These are phyloP conservation scores for Tilletiopsis washingtonensis DNA, from an alignment of 1,284 basidiomycete species.

Conservation along the genomic window DNA sequence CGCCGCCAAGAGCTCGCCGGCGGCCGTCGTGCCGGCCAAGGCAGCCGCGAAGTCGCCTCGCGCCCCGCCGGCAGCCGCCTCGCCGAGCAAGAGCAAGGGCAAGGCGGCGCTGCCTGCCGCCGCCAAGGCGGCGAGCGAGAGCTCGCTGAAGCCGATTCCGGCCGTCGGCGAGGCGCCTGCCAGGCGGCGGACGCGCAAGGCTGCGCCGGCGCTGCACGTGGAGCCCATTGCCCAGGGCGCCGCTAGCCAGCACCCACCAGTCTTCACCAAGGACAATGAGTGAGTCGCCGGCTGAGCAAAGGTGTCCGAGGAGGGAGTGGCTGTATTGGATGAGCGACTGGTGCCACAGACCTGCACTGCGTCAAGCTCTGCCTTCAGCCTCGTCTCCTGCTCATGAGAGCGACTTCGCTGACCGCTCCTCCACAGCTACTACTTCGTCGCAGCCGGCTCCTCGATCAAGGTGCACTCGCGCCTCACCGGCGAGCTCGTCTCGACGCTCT, in stretches of 20 bases:
- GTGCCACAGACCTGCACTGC: not conserved
- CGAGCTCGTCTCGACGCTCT: slow-evolving; percentile 40
- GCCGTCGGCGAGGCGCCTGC: no score
- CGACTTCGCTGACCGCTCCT: not conserved
- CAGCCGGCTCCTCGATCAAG: slow-evolving; percentile 28
- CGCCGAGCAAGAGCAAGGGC: no score
- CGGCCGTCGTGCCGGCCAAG: no score
- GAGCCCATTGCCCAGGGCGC: not conserved
- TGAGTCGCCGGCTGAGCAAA: not conserved
- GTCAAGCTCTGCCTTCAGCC: not conserved
- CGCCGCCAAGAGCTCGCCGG: no score
- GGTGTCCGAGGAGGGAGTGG: not conserved
- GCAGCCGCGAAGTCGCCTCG: no score
- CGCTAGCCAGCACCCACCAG: not conserved
- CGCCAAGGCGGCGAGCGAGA: no score
- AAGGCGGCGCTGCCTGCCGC: no score
- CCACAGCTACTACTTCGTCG: slow-evolving; percentile 34
- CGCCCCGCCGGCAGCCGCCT: no score
- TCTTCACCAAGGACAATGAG: slow-evolving; percentile 3
- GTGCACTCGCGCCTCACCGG: slow-evolving; percentile 39
- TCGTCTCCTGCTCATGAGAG: no score
- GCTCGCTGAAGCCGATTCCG: no score
- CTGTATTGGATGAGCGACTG: not conserved
- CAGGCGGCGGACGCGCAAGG: no score
- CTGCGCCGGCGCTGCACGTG: not conserved